phyloP scores from a whole-genome alignment of 73 alveolate species.

The Uronychia setigera region DNA sequence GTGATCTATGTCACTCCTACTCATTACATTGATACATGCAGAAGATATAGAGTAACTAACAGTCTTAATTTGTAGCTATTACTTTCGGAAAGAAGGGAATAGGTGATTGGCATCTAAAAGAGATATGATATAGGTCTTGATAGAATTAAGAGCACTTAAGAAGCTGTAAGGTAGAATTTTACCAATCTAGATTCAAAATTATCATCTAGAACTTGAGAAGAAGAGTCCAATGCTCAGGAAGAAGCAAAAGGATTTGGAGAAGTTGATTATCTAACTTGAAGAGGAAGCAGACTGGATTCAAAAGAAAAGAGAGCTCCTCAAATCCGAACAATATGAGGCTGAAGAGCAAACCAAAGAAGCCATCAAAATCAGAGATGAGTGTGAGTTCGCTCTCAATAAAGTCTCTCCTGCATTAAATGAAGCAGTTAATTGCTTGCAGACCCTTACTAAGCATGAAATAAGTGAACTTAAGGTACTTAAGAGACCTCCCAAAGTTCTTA shows the following conservation, averaged over 20 bases:
- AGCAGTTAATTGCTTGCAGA: background rate
- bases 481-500: background rate
- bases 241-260: constrained; percentile 65
- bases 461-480: background rate
- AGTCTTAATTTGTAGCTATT: constrained; percentile 69
- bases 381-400: background rate
- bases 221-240: constrained; percentile 68
- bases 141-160: constrained; percentile 65
- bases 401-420: background rate
- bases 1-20: constrained; percentile 70
- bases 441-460: background rate
- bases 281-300: no score
- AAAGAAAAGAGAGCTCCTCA: background rate
- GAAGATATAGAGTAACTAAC: constrained; percentile 54
- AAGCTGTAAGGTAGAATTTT: no score
- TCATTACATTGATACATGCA: constrained; percentile 29
- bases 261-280: constrained; percentile 38
- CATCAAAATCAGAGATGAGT: background rate
- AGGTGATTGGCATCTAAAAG: constrained; percentile 65
- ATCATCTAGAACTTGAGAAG: constrained; percentile 51
- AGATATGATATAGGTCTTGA: constrained; percentile 65
- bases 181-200: constrained; percentile 49
- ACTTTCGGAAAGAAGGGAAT: constrained; percentile 70
- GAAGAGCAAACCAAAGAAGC: background rate
- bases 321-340: background rate